A percentile compares a stretch with the other conserved stretches of the same genome.
phyloP scores from a whole-genome alignment of 176 grass and related monocot species.

The Oryza glumipatula region DNA sequence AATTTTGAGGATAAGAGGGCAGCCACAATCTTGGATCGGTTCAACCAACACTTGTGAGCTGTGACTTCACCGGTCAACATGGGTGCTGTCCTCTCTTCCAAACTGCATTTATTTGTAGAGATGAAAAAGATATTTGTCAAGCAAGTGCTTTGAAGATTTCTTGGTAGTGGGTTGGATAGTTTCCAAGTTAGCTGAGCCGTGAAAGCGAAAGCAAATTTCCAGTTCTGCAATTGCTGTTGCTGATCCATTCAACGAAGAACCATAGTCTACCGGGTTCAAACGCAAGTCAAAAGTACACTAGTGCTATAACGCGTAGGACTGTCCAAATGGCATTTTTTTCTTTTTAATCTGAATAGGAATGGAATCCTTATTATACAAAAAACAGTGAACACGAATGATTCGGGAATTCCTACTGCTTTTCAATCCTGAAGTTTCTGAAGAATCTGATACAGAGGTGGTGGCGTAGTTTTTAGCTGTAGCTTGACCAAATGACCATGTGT shows the following conservation, averaged over 20 bases:
- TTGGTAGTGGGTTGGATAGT: neutral
- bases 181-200: neutral
- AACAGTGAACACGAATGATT: neutral
- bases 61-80: slow-evolving; percentile 40
- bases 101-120: slow-evolving; percentile 21
- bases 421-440: neutral
- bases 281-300: neutral
- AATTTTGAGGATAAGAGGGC: neutral
- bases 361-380: no score
- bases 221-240: neutral
- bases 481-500: neutral
- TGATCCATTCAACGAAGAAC: neutral
- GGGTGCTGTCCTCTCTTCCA: slow-evolving; percentile 9
- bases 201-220: neutral
- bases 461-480: neutral
- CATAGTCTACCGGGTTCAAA: neutral
- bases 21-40: slow-evolving; percentile 38
- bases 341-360: no score
- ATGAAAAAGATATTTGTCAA: neutral
- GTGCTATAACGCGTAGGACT: neutral
- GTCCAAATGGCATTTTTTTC: neutral
- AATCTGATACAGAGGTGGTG: neutral
- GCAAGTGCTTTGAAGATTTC: slow-evolving; percentile 8
- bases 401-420: neutral
- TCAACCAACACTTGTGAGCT: slow-evolving; percentile 32